These are phyloP conservation scores for Hyaloscypha hepaticicola DNA, from an alignment of 495 filamentous ascomycete genomes.

Conservation along the genomic window DNA sequence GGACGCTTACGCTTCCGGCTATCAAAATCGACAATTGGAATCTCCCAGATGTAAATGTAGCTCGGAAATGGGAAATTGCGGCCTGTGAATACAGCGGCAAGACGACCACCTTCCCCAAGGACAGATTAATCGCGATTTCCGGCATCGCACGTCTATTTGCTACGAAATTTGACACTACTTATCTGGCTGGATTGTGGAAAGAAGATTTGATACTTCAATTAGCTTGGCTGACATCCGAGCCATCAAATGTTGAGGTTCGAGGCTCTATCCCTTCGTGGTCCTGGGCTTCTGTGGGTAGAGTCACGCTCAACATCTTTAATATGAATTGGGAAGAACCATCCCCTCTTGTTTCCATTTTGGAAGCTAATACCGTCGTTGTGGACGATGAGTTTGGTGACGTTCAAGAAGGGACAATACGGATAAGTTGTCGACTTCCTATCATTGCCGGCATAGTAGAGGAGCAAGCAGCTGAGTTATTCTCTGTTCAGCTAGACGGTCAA, in stretches of 20 bases:
- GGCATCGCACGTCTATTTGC: not conserved
- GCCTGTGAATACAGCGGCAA: not conserved
- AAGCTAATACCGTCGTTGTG: not conserved
- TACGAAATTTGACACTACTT: not conserved
- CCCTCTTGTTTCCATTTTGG: not conserved
- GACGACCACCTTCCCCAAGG: not conserved
- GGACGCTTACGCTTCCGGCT: not conserved
- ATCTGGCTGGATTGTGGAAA: slow-evolving; percentile 15
- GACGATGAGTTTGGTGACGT: not conserved
- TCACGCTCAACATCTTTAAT: not conserved
- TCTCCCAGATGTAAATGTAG: not conserved
- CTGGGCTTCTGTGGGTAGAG: not conserved
- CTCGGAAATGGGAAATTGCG: not conserved
- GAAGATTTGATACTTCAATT: not conserved
- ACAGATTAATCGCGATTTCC: slow-evolving; percentile 5
- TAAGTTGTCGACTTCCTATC: not conserved
- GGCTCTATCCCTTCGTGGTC: not conserved
- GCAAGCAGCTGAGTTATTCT: too few species aligned
- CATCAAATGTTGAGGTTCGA: not conserved
- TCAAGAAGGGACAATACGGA: not conserved
- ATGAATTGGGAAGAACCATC: too few species aligned
- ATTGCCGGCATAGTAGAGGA: too few species aligned
- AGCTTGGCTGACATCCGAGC: not conserved
- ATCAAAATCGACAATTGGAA: not conserved
- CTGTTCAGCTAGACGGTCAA: too few species aligned